Evolutionary conservation across 768 basidiomycete species (phyloP), one percentile per base, ranked within the genome.

Genomic region (Peribolospora baueri): DNA sequence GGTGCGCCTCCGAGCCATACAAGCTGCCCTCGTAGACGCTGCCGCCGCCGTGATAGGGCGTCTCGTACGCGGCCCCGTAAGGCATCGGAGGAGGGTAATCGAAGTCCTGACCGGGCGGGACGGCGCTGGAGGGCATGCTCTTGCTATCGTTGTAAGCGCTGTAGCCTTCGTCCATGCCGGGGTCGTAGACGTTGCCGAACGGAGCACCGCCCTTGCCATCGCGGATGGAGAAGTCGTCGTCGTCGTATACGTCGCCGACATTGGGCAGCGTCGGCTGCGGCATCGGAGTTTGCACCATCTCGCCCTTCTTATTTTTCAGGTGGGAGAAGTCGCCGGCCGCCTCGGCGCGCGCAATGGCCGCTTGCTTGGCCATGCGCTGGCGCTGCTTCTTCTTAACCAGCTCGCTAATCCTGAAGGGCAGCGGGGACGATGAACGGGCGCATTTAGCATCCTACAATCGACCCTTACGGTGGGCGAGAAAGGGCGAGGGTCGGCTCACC

Each of bases 261-360:
- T 83, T 84, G 10, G 93, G 93, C 42, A 97, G 75, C 7, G 93
- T 98, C 1, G 93, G 93, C 68, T 93, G 87, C 14, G 87, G 85
- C 5, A 86, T 73, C 7, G 80, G 81, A 61, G 80, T 75, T n/a
- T 73, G 76, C 54, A 84, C 74, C 63, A 82, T 69, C 65, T 84
- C 80, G 55, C 86, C 88, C 66, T 84, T 87, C 74, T 84, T 84
- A 71, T 86, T 85, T 74, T 83, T 88, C 60, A 91, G 73, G 65
- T 90, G 86, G 48, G 82, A 82, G 68, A 70, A 87, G 65, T 88
- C 90, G 56, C 87, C 86, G 63, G 76, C 76, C 3, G 88, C 93
- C 67, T 97, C 82, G 65, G 86, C 88, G 72, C 80, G 79, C 13
- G 86, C 91, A 37, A 82, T 73, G 47, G 78, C 82, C 7, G 79